Evolutionary conservation across 345 rosid species (phyloP), one percentile per base, ranked within the genome.

Genomic region (Hypericum perforatum): DNA sequence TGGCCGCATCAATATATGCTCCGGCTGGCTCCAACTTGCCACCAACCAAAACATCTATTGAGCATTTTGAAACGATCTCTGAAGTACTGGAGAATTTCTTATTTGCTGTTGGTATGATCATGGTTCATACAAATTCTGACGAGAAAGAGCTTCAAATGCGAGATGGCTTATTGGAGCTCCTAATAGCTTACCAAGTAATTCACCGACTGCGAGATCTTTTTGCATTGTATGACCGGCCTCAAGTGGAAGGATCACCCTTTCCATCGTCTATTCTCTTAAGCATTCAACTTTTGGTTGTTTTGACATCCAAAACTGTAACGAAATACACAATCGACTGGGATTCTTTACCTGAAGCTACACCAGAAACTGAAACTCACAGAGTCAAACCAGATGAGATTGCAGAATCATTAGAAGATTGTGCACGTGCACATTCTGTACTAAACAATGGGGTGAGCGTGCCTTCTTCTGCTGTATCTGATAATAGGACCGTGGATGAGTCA

Each of bases 171-270:
- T 64, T 81, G 45, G 87, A 84, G 71, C 64, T 84, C 46, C 69
- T 81, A 73, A 63, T 76, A 41, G 80, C 92, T 29, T 84, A 84
- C 70, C 87, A 78, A 70, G 82, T 84, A 55, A 72, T 84, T 67
- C 85, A 84, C 53, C 69, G 81, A 37, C 57, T 84, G 54, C 71
- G 82, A 39, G 92, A 84, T 67, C 87, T 84, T 56, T 80, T 81
- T 60, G 87, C 87, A 37, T 81, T 84, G 12, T 84, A 84, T 73
- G 92, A 84, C 62, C 75, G 87, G 75, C 86, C 92, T 49, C 92
- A 84, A 64, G 82, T 78, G 45, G 92, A 84, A 74, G 92, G 92
- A 54, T 78, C 78, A 7, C 80, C 92, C 6, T 81, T 84, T 68
- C 87, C 92, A 66, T 74, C 85, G 48, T 78, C 87, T 15, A 84